Evolutionary conservation across 306 rosid genomes (phyloP).

Genomic region (Prinsepia uniflora): DNA sequence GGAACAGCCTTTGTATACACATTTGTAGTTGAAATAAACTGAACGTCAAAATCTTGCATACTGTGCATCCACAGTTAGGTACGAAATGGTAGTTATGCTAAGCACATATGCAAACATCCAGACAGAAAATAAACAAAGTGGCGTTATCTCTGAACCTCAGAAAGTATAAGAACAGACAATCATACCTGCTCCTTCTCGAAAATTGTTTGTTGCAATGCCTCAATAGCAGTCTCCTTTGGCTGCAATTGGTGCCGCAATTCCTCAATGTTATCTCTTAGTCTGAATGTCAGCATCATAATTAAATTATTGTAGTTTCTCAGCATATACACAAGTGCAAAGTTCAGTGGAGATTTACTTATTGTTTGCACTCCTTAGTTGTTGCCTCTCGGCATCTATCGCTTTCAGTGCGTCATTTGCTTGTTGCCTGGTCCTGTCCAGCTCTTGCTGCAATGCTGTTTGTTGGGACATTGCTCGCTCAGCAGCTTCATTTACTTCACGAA

Average conservation of each 20-base stretch:
- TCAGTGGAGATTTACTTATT: conserved; percentile 60
- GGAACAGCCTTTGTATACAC: neutral
- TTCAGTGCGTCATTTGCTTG: conserved; percentile 95
- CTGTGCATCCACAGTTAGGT: neutral
- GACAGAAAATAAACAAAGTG: conserved; percentile 15
- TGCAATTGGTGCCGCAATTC: conserved; percentile 72
- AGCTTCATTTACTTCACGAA: conserved; percentile 58
- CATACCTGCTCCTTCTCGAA: conserved; percentile 90
- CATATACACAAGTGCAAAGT: conserved; percentile 21
- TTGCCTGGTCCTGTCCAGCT: conserved; percentile 90
- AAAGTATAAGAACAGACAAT: conserved; percentile 21
- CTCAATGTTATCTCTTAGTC: conserved; percentile 92
- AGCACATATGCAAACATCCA: conserved; percentile 25
- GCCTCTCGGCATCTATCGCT: conserved; percentile 94
- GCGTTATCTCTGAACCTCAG: conserved; percentile 8
- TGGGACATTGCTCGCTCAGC: conserved; percentile 83
- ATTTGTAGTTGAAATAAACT: neutral
- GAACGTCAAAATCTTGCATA: neutral
- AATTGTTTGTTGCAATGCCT: conserved; percentile 71
- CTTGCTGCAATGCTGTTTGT: conserved; percentile 74
- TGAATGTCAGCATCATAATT: conserved; percentile 30
- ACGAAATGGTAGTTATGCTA: conserved; percentile 10
- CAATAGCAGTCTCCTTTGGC: conserved; percentile 87
- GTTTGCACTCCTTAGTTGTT: conserved; percentile 90
- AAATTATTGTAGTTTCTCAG: conserved; percentile 1